phyloP scores from a whole-genome alignment of 257 asterid species.

The Solanum etuberosum region DNA sequence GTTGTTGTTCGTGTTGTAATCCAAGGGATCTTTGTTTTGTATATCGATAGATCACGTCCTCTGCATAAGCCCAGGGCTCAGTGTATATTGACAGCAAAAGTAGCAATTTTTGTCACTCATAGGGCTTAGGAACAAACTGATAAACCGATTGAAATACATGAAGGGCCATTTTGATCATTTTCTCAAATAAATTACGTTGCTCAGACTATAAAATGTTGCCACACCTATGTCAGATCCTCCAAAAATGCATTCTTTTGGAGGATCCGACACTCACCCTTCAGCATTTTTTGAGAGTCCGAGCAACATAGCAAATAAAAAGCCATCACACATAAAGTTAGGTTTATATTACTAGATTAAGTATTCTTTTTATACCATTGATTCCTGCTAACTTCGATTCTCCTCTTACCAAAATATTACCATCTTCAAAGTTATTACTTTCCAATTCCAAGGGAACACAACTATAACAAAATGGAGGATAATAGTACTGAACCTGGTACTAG shows the following conservation, averaged over 20 bases:
- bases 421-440: background rate
- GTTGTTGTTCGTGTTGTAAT: background rate
- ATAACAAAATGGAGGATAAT: background rate
- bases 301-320: background rate
- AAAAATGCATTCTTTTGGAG: background rate
- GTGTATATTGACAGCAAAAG: background rate
- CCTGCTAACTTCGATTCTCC: background rate
- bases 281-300: background rate
- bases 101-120: background rate
- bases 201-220: background rate
- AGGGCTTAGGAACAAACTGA: background rate
- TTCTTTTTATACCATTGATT: background rate
- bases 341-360: background rate
- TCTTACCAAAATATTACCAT: background rate
- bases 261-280: background rate
- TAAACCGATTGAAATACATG: background rate
- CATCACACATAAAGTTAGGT: background rate
- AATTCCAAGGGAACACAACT: background rate
- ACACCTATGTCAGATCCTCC: background rate
- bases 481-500: background rate
- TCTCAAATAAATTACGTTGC: background rate
- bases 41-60: background rate
- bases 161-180: background rate
- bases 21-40: background rate
- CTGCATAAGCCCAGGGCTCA: background rate